These are phyloP conservation scores for Blastobotrys persicus DNA, from an alignment of 1,139 yeast genomes.

Conservation along the genomic window DNA sequence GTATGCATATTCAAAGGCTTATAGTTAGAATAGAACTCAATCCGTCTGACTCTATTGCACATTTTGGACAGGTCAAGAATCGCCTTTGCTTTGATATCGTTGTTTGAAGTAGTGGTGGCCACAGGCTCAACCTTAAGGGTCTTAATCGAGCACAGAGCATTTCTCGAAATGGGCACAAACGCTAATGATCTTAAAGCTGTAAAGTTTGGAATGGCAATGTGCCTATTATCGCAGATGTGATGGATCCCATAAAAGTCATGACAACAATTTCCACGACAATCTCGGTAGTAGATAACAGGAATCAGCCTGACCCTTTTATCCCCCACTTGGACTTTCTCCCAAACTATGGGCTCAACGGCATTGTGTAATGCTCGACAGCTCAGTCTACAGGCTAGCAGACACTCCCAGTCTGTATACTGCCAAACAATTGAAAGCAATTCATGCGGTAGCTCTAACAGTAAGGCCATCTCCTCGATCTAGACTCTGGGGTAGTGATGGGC, in stretches of 20 bases:
- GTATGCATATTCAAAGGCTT: neutral
- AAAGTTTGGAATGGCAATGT: neutral
- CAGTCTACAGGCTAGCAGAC: neutral
- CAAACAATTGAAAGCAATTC: neutral
- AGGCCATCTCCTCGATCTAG: neutral
- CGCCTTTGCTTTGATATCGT: neutral
- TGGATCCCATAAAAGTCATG: neutral
- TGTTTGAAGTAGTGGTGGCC: neutral
- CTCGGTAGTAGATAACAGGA: neutral
- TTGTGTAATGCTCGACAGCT: neutral
- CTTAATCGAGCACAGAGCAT: neutral
- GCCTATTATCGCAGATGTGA: neutral
- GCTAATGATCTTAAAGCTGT: neutral
- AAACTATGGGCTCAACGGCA: neutral
- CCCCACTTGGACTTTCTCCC: neutral
- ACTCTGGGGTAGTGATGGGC: neutral
- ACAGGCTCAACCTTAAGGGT: neutral
- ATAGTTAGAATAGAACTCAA: neutral
- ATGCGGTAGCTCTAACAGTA: neutral
- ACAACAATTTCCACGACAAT: neutral
- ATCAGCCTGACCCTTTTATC: neutral
- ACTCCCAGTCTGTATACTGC: neutral
- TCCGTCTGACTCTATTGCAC: neutral
- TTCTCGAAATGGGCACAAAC: neutral
- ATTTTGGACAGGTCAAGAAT: neutral